Base-by-base conservation (phyloP, 2,329 filamentous ascomycete genomes). In the Xylariaceae sp. region DNA sequence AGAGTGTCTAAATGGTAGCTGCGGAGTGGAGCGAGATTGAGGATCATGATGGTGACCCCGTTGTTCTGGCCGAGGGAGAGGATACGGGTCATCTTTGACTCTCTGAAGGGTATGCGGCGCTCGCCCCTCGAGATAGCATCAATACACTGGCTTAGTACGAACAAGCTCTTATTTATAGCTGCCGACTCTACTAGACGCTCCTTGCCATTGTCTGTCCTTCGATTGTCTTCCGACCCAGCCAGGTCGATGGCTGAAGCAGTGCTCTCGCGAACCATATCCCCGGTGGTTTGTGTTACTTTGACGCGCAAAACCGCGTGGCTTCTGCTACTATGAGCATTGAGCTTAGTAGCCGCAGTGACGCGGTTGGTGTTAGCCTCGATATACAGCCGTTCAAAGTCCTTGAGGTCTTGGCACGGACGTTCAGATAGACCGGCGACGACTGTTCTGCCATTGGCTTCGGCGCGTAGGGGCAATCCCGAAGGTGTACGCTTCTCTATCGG, bases 31-130 rank as follows among this genome's bases (percentile, higher is more conserved):
- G 93, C 91, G 2, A 97, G 82, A 67, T 97, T 97, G 30, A 97
- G 79, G 53, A 97, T 94, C 94, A 97, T 97, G 67, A 97, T 83
- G 0, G 92, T 97, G 62, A 96, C 85, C 44, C 94, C 93, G 60
- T 96, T 91, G 75, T 97, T 97, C 75, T 97, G 93, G 2, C 93
- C 93, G 7, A 97, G 75, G 0, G 89, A 93, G 21, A 97, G 75
- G 50, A 97, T 97, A 40, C 93, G 84, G 1, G 94, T 97, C 93
- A 97, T 97, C 77, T 97, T 97, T 48, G 89, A 94, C 70, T 97
- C 93, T 51, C 93, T 83, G 71, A 96, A 97, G 0, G 94, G 93
- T 66, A 97, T 93, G 27, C 93, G 84, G 64, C 81, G 83, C 69
- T 87, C 84, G 26, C 84, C 83, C 20, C 83, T 78, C 1, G 88